Conservation (phyloP, 2,329 filamentous ascomycete species). For the Fusarium sp. region DNA sequence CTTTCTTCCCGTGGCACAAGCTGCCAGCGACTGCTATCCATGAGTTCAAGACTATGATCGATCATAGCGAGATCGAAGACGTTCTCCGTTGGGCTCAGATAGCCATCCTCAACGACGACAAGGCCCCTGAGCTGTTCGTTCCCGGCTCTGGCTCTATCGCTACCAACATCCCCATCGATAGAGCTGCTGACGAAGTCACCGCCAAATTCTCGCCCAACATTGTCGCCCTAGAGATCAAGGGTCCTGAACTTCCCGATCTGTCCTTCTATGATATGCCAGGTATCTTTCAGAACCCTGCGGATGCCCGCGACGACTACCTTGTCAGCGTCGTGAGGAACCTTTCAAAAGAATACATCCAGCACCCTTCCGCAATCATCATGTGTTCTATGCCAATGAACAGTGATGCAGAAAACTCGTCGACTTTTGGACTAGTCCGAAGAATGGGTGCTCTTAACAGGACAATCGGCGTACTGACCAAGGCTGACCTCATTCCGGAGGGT, state of each 20-base stretch:
- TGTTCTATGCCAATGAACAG: constrained; percentile 84
- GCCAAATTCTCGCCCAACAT: constrained; percentile 88
- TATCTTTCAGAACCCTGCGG: constrained; percentile 79
- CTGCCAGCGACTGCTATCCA: constrained; percentile 61
- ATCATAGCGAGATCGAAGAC: constrained; percentile 75
- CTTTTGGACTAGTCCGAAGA: constrained; percentile 74
- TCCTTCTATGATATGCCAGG: constrained; percentile 91
- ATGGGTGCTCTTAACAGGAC: constrained; percentile 71
- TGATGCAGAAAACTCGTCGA: constrained; percentile 82
- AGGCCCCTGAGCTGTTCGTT: constrained; percentile 66
- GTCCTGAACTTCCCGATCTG: constrained; percentile 78
- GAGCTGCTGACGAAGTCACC: constrained; percentile 60
- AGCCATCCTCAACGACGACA: constrained; percentile 79
- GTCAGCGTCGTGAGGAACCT: constrained; percentile 81
- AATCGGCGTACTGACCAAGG: constrained; percentile 87
- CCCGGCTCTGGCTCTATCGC: constrained; percentile 63
- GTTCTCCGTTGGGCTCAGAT: constrained; percentile 82
- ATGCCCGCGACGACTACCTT: constrained; percentile 75
- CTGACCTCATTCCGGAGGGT: constrained; percentile 75
- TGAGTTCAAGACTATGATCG: constrained; percentile 75
- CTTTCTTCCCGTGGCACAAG: constrained; percentile 77
- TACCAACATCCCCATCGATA: constrained; percentile 54
- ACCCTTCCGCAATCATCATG: constrained; percentile 80
- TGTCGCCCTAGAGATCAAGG: constrained; percentile 81
- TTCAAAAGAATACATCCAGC: constrained; percentile 77